A percentile compares a stretch with the other conserved stretches of the same genome.
Conservation (phyloP, 2,329 filamentous ascomycete genomes). For the Aotearoamyces nothofagi region DNA sequence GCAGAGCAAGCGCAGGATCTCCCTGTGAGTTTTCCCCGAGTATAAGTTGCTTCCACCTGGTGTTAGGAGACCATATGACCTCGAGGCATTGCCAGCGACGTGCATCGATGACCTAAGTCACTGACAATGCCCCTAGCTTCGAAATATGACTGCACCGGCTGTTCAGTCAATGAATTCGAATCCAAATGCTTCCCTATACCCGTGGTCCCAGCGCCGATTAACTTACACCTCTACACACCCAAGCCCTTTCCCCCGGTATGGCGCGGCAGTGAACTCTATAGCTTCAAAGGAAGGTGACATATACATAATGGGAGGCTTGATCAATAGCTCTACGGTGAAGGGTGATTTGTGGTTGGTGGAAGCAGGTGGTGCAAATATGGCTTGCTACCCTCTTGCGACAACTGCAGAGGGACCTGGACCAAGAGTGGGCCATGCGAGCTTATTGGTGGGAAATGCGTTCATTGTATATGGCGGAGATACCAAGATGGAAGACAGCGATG, state of each 20-base stretch:
- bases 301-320: slow-evolving; percentile 93
- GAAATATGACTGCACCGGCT: slow-evolving; percentile 29
- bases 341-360: slow-evolving; percentile 98
- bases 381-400: slow-evolving; percentile 83
- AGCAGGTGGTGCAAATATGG: slow-evolving; percentile 67
- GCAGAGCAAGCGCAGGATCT: slow-evolving; percentile 20
- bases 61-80: too few relatives aligned
- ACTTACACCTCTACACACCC: slow-evolving; percentile 71
- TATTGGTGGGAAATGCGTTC: slow-evolving; percentile 94
- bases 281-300: slow-evolving; percentile 95
- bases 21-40: slow-evolving; percentile 23
- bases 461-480: slow-evolving; percentile 98
- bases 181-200: slow-evolving; percentile 72
- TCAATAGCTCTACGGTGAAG: slow-evolving; percentile 90
- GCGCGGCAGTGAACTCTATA: slow-evolving; percentile 82
- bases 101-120: slow-evolving; percentile 7
- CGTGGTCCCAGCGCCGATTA: slow-evolving; percentile 83
- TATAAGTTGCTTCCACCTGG: too few relatives aligned
- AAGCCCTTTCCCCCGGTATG: slow-evolving; percentile 91
- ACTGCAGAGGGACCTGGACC: slow-evolving; percentile 90
- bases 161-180: slow-evolving; percentile 24
- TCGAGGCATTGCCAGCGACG: too few relatives aligned
- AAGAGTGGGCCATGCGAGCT: slow-evolving; percentile 82
- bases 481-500: slow-evolving; percentile 85
- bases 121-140: slow-evolving; percentile 26